Evolutionary conservation across 2,329 filamentous ascomycete species (phyloP).

Genomic region (Cladorrhinum sp.): DNA sequence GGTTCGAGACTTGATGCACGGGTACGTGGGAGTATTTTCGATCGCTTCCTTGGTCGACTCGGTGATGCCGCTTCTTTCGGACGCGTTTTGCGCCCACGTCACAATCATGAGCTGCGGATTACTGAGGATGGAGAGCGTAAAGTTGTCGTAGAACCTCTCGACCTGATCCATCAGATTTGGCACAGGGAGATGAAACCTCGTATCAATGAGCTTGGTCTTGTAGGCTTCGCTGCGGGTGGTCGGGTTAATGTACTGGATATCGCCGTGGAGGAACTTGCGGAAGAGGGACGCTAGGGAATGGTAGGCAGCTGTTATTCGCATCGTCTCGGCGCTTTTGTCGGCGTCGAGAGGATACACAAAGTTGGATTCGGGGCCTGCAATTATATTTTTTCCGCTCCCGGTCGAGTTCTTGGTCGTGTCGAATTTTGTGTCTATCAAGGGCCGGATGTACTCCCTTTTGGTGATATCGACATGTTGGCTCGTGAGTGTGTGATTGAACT

Average conservation of each 20-base stretch:
- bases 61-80: slow-evolving; percentile 27
- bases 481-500: slow-evolving; percentile 34
- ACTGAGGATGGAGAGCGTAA: slow-evolving; percentile 37
- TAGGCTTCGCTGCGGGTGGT: slow-evolving; percentile 36
- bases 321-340: slow-evolving; percentile 26
- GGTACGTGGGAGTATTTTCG: slow-evolving; percentile 25
- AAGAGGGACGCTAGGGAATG: slow-evolving; percentile 36
- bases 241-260: slow-evolving; percentile 26
- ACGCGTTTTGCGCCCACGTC: slow-evolving; percentile 35
- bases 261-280: slow-evolving; percentile 35
- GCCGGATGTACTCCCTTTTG: slow-evolving; percentile 28
- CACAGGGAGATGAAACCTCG: slow-evolving; percentile 31
- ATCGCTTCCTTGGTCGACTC: slow-evolving; percentile 11
- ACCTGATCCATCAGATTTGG: slow-evolving; percentile 30
- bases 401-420: slow-evolving; percentile 30
- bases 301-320: slow-evolving; percentile 33
- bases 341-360: slow-evolving; percentile 32
- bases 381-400: slow-evolving; percentile 37
- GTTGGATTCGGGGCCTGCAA: slow-evolving; percentile 31
- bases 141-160: slow-evolving; percentile 37
- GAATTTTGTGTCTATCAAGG: slow-evolving; percentile 36
- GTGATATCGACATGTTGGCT: slow-evolving; percentile 31
- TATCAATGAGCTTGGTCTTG: slow-evolving; percentile 43
- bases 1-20: slow-evolving; percentile 33
- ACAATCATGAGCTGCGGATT: slow-evolving; percentile 37